Evolutionary conservation across 2,329 filamentous ascomycete genomes (phyloP).

Genomic region (Rhinocladiella similis): DNA sequence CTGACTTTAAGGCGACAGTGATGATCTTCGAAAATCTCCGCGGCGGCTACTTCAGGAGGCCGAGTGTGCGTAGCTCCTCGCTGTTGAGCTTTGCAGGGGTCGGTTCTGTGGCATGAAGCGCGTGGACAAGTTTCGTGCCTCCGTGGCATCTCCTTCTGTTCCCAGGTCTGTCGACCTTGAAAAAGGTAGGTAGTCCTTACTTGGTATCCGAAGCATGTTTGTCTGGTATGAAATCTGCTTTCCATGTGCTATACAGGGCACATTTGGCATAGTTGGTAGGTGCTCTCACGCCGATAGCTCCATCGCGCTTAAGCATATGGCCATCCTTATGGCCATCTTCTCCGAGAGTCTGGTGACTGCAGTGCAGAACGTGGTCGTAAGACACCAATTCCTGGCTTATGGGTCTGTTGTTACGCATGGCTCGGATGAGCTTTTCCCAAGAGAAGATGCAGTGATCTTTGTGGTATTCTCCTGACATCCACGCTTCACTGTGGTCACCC

Average conservation of each 20-base stretch:
- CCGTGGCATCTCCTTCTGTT: background rate
- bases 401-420: conserved; percentile 21
- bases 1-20: too few relatives aligned
- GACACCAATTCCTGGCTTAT: conserved; percentile 25
- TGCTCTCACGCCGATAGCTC: conserved; percentile 17
- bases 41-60: too few relatives aligned
- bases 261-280: conserved; percentile 26
- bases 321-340: background rate
- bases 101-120: too few relatives aligned
- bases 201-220: conserved; percentile 18
- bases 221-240: conserved; percentile 19
- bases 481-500: conserved; percentile 20
- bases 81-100: too few relatives aligned
- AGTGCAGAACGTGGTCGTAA: conserved; percentile 28
- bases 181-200: background rate
- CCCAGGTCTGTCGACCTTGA: background rate
- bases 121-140: too few relatives aligned
- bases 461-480: conserved; percentile 22
- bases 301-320: conserved; percentile 14
- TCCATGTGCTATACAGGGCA: conserved; percentile 25
- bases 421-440: conserved; percentile 24
- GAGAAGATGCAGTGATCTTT: conserved; percentile 27
- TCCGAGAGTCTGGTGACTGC: conserved; percentile 17
- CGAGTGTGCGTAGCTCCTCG: too few relatives aligned
- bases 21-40: too few relatives aligned